Conservation (phyloP, 1,284 basidiomycete species). For the Abortiporus biennis region DNA sequence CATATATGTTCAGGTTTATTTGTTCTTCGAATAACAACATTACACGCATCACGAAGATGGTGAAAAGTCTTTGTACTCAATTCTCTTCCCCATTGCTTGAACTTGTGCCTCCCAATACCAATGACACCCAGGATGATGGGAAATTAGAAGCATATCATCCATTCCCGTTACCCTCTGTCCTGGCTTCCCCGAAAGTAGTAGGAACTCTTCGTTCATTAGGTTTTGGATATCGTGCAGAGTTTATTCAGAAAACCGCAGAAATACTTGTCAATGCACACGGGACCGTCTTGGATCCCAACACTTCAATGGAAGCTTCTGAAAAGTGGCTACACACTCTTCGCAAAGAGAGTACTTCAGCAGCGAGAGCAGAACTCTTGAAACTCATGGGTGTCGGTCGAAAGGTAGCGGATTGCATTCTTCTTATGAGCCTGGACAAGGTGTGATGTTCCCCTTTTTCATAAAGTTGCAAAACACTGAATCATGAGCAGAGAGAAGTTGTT, state of each 20-base stretch:
- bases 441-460: slow-evolving; percentile 8
- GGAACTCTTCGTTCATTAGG: slow-evolving; percentile 73
- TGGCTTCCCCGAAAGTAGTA: slow-evolving; percentile 63
- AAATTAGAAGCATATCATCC: slow-evolving; percentile 59
- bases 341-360: slow-evolving; percentile 43
- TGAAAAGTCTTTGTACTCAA: slow-evolving; percentile 65
- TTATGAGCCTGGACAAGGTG: slow-evolving; percentile 95
- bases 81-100: slow-evolving; percentile 66
- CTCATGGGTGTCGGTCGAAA: slow-evolving; percentile 93
- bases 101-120: slow-evolving; percentile 32
- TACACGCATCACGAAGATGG: slow-evolving; percentile 84
- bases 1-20: slow-evolving; percentile 68
- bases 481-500: slow-evolving; percentile 64
- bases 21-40: slow-evolving; percentile 99
- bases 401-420: slow-evolving; percentile 90
- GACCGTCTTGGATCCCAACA: slow-evolving; percentile 12
- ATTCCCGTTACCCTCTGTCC: slow-evolving; percentile 74
- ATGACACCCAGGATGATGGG: slow-evolving; percentile 13
- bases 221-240: slow-evolving; percentile 94
- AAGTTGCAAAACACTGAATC: neutral
- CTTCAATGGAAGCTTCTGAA: slow-evolving; percentile 41
- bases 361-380: slow-evolving; percentile 71
- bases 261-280: slow-evolving; percentile 65
- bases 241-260: slow-evolving; percentile 78
- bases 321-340: slow-evolving; percentile 60